Conservation (phyloP, 1,284 basidiomycete species). For the Cutaneotrichosporon sp. region DNA sequence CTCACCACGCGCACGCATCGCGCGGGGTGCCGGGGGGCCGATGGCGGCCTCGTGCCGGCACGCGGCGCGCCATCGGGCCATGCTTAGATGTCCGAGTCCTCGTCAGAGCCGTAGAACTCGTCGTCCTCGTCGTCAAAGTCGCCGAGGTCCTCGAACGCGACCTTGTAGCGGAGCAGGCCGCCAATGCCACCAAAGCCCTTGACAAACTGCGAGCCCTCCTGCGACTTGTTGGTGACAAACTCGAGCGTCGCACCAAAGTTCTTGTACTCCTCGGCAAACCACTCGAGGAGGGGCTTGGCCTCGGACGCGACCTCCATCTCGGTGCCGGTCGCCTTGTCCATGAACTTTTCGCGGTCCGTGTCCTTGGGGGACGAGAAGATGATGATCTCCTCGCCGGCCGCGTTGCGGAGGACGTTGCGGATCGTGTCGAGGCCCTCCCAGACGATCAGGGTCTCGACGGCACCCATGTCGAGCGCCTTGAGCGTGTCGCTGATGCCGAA, state of each 20-base stretch:
- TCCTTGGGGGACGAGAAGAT: slow-evolving; percentile 72
- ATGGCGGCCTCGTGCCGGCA: slow-evolving; percentile 8
- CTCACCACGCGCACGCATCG: slow-evolving; percentile 1
- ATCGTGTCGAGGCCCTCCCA: slow-evolving; percentile 96
- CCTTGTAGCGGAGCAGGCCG: slow-evolving; percentile 88
- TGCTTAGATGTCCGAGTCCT: slow-evolving; percentile 39
- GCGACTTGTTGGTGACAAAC: slow-evolving; percentile 66
- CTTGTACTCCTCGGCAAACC: slow-evolving; percentile 99
- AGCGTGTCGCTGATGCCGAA: slow-evolving; percentile 98
- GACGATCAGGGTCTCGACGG: slow-evolving; percentile 95
- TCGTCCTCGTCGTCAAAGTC: slow-evolving; percentile 63
- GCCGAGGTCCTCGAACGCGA: slow-evolving; percentile 80
- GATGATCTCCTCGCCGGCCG: slow-evolving; percentile 78
- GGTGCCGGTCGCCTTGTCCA: slow-evolving; percentile 88
- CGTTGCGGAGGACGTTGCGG: slow-evolving; percentile 82
- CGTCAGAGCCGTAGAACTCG: slow-evolving; percentile 56
- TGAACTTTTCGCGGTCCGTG: slow-evolving; percentile 88
- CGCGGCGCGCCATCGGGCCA: slow-evolving; percentile 1
- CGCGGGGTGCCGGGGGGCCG: slow-evolving; percentile 1
- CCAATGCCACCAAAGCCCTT: slow-evolving; percentile 99
- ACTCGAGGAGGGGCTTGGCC: slow-evolving; percentile 84
- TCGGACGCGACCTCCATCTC: slow-evolving; percentile 92
- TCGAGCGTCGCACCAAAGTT: slow-evolving; percentile 95
- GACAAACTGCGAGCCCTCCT: slow-evolving; percentile 97
- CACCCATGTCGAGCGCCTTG: slow-evolving; percentile 93